Conservation (phyloP, 129 eudicot genomes). For the Flaveria brownii region DNA sequence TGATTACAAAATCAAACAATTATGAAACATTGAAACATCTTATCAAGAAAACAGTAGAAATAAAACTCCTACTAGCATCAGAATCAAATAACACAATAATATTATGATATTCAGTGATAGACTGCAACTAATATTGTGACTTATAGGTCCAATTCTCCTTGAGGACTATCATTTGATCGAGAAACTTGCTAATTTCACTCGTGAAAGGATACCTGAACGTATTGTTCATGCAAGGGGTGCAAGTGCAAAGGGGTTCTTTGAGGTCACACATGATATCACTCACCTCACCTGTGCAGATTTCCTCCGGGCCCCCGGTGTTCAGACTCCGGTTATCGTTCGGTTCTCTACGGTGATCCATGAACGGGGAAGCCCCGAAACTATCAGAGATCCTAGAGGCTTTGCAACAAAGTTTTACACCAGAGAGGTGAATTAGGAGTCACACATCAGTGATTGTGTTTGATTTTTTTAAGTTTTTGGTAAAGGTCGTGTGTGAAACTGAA, state of each 20-base stretch:
- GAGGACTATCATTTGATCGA: conserved; percentile 92
- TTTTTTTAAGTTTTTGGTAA: no score
- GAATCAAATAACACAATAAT: no score
- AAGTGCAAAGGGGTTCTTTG: conserved; percentile 90
- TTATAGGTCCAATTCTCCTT: conserved; percentile 78
- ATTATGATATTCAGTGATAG: no score
- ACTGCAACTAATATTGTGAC: not conserved
- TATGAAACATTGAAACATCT: no score
- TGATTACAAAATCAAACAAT: not conserved
- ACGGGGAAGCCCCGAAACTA: conserved; percentile 88
- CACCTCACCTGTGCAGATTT: conserved; percentile 90
- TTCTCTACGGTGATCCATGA: conserved; percentile 91
- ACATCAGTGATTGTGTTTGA: no score
- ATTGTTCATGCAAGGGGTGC: conserved; percentile 91
- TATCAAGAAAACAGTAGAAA: no score
- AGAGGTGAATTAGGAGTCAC: conserved; percentile 44
- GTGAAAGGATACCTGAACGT: conserved; percentile 87
- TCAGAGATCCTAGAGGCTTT: conserved; percentile 84
- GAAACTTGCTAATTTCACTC: conserved; percentile 72
- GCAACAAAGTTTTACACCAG: conserved; percentile 85
- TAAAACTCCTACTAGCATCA: no score
- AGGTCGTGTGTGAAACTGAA: no score
- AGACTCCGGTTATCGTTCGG: conserved; percentile 86
- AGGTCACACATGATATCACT: conserved; percentile 81
- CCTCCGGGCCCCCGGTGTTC: conserved; percentile 81